Evolutionary conservation across 2,329 filamentous ascomycete genomes (phyloP), one percentile per base, ranked within the genome.

Genomic region (Aspergillus eucalypticola): DNA sequence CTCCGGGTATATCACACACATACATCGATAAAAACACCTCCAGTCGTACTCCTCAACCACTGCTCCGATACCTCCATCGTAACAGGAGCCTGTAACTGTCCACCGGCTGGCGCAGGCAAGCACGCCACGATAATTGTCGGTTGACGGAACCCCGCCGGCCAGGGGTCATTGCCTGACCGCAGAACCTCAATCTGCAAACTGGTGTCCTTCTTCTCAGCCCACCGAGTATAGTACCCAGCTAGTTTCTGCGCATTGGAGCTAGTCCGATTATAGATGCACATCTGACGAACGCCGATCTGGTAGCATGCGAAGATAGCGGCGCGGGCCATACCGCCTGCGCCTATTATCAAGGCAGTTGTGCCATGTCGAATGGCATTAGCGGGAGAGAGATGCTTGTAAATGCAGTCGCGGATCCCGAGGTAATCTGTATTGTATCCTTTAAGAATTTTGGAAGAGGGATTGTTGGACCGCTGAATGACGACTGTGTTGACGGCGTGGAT

Each of bases 401-500:
- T 67, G 57, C 69, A 73, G 19, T 65, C 62, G 25, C 60, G 54
- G 25, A 74, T 66, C 10, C 71, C 71, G 10, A 74, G 67, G 29
- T 68, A 66, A 56, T 74, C 71, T 0, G 70, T 71, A 50, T 74
- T 74, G 23, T 71, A 67, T 0, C 70, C 71, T 19, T 61, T 64
- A 5, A 65, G 63, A n/a, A 63, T 29, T 3, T 25, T 61, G 11
- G 10, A 65, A 60, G 3, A 66, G 8, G 23, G n/a, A 15, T 17
- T 4, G 49, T 51, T 32, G 27, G n/a, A 13, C 17, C 13, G 29
- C 19, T 25, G 25, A 6, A 53, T 23, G n/a, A 67, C 55, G 1
- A 71, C 60, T 7, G 71, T 74, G 50, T 73, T 73, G 2, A 73
- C 67, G 6, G 71, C 70, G 11, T 66, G 60, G 21, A 74, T 74